These are phyloP conservation scores for Aspergillus sp. DNA, from an alignment of 2,329 filamentous ascomycete species.

Conservation along the genomic window DNA sequence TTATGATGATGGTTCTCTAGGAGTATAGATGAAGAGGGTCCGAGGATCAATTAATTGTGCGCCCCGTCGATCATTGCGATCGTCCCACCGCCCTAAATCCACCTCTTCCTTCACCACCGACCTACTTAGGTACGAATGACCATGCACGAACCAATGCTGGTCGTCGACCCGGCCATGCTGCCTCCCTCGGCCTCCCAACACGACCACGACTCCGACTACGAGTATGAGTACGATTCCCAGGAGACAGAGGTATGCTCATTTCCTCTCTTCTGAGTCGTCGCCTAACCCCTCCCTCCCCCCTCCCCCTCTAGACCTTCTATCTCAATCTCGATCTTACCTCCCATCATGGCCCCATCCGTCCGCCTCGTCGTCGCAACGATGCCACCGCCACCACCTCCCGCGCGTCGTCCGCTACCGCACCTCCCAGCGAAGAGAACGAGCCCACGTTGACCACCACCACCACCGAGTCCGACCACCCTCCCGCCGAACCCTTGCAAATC, in stretches of 20 bases:
- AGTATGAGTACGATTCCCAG: conserved; percentile 59
- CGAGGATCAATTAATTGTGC: no score
- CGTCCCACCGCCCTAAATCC: no score
- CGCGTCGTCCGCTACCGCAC: conserved; percentile 4
- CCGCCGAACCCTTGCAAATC: conserved; percentile 63
- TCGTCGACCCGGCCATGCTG: conserved; percentile 24
- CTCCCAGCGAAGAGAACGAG: conserved; percentile 28
- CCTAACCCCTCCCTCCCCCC: neutral
- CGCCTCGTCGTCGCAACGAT: conserved; percentile 29
- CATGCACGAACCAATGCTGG: conserved; percentile 10
- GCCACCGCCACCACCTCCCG: conserved; percentile 9
- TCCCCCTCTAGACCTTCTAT: conserved; percentile 52
- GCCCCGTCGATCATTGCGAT: no score
- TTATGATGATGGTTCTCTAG: no score
- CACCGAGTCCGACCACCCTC: conserved; percentile 26
- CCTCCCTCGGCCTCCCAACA: conserved; percentile 25
- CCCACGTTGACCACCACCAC: conserved; percentile 35
- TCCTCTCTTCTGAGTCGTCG: neutral
- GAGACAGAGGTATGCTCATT: conserved; percentile 49
- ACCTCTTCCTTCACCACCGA: neutral
- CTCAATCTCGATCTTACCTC: conserved; percentile 59
- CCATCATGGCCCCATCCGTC: conserved; percentile 37
- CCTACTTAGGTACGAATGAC: no score
- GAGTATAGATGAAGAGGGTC: no score
- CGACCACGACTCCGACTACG: conserved; percentile 54